Conservation (phyloP, 805 yeast genomes). For the Maudiozyma saulgeensis region DNA sequence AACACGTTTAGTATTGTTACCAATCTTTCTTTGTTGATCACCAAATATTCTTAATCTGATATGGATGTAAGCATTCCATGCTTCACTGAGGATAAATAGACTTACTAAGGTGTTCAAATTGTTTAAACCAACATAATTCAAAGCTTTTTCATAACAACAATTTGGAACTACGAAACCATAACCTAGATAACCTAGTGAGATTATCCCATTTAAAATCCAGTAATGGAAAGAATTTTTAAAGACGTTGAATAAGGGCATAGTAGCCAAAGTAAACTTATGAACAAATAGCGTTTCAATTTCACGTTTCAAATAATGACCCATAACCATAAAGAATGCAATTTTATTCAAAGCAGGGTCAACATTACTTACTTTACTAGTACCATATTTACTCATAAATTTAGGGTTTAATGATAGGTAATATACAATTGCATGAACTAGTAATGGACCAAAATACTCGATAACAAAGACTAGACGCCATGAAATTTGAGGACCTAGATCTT, state of each 20-base stretch:
- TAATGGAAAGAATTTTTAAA: constrained; percentile 88
- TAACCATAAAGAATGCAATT: constrained; percentile 36
- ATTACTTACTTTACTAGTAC: constrained; percentile 2
- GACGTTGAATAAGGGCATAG: constrained; percentile 85
- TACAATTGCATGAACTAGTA: constrained; percentile 64
- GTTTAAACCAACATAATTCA: constrained; percentile 10
- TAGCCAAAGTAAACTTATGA: constrained; percentile 76
- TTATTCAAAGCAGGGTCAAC: constrained; percentile 22
- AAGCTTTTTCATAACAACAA: constrained; percentile 10
- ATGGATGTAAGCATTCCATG: constrained; percentile 68
- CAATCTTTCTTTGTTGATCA: constrained; percentile 28
- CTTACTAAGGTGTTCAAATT: constrained; percentile 29
- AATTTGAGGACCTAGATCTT: constrained; percentile 90
- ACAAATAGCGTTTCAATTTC: constrained; percentile 79
- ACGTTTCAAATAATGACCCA: constrained; percentile 77
- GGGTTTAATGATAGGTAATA: constrained; percentile 34
- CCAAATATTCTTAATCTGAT: constrained; percentile 47
- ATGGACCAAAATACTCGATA: constrained; percentile 84
- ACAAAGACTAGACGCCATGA: constrained; percentile 86
- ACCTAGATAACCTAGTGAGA: constrained; percentile 40
- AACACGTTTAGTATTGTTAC: constrained; percentile 28
- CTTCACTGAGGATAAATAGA: constrained; percentile 51
- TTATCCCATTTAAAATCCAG: constrained; percentile 79
- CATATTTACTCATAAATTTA: constrained; percentile 7
- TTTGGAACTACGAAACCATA: constrained; percentile 34